A percentile compares a stretch with the other conserved stretches of the same genome.
phyloP scores from a whole-genome alignment of 176 grass and related monocot genomes.

The Pontederia crassipes region DNA sequence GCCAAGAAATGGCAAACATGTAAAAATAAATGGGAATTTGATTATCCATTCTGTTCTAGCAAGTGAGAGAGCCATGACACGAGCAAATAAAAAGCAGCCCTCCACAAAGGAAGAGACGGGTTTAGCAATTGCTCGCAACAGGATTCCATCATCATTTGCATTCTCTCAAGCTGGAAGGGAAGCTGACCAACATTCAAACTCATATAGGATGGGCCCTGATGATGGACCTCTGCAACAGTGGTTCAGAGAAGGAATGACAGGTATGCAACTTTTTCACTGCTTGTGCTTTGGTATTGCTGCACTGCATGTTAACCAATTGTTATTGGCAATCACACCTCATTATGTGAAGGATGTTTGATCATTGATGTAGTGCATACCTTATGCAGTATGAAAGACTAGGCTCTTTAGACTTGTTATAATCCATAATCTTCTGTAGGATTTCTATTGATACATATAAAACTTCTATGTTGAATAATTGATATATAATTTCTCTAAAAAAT shows the following conservation, averaged over 20 bases:
- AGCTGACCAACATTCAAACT: conserved; percentile 21
- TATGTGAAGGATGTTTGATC: no score
- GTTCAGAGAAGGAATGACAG: conserved; percentile 98
- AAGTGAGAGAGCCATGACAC: conserved; percentile 73
- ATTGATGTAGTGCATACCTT: no score
- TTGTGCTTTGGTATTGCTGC: no score
- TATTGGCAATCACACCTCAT: no score
- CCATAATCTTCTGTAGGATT: no score
- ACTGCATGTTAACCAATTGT: no score
- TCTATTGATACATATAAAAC: no score
- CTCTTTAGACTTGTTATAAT: no score
- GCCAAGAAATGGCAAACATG: conserved; percentile 99
- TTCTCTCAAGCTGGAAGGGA: conserved; percentile 32
- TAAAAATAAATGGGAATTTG: conserved; percentile 92
- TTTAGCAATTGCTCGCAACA: conserved; percentile 49
- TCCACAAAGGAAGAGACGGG: conserved; percentile 44
- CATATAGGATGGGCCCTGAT: conserved; percentile 23
- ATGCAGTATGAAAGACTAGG: no score
- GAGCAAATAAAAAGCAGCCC: conserved; percentile 23
- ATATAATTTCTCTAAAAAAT: no score
- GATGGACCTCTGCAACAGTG: conserved; percentile 79
- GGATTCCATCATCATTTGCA: conserved; percentile 20
- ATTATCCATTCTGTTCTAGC: conserved; percentile 96
- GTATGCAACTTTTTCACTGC: conserved; percentile 29
- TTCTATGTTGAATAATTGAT: no score